phyloP scores from a whole-genome alignment of 768 basidiomycete genomes.

The Rhodotorula kratochvilovae region DNA sequence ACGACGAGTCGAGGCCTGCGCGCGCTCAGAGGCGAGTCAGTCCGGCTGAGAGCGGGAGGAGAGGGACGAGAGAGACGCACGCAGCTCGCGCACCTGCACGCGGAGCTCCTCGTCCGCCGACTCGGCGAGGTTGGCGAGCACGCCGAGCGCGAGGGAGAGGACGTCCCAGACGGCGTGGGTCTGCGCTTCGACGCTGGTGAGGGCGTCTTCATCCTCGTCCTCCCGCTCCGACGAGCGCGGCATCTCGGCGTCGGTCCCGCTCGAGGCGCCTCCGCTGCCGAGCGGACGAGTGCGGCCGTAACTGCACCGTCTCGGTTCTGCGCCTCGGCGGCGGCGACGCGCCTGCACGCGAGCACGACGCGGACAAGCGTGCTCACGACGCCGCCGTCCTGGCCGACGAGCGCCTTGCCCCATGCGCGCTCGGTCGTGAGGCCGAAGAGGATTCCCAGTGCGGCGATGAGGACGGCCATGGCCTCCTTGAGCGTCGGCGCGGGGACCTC shows the following conservation, averaged over 20 bases:
- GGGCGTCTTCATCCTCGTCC: background rate
- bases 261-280: no score
- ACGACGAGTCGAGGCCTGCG: slow-evolving; percentile 14
- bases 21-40: background rate
- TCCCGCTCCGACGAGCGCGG: background rate
- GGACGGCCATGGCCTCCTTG: background rate
- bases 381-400: background rate
- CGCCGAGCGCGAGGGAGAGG: slow-evolving; percentile 29
- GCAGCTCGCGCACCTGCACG: slow-evolving; percentile 4
- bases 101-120: background rate
- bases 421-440: slow-evolving; percentile 21
- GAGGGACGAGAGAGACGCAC: background rate
- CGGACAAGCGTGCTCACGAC: slow-evolving; percentile 2
- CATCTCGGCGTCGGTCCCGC: background rate
- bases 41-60: background rate
- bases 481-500: no score
- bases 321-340: background rate
- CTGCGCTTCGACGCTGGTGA: background rate
- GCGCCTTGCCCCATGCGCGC: background rate
- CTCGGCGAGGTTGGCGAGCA: slow-evolving; percentile 29
- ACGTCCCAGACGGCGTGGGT: slow-evolving; percentile 13
- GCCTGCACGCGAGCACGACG: background rate
- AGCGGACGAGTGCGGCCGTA: background rate
- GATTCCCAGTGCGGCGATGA: slow-evolving; percentile 10
- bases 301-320: background rate